These are phyloP conservation scores for Calocybe indica DNA, from an alignment of 768 basidiomycete genomes.

Conservation along the genomic window DNA sequence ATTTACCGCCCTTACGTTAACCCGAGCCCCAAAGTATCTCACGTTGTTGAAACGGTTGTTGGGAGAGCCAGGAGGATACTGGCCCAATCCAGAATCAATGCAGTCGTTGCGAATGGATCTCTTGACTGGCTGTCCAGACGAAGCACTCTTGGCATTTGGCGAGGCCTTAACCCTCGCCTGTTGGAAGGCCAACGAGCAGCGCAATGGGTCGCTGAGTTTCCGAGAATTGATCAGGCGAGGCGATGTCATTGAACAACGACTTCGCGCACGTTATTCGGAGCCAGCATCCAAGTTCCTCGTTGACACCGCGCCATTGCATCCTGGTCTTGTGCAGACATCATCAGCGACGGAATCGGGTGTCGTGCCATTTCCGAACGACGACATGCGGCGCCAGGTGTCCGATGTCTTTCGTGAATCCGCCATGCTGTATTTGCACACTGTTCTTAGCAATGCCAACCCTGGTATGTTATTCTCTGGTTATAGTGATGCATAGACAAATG, in stretches of 20 bases:
- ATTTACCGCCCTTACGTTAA: constrained; percentile 57
- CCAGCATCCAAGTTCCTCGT: constrained; percentile 24
- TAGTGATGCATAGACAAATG: too few relatives aligned
- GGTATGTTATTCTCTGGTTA: constrained; percentile 34
- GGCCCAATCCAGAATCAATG: constrained; percentile 28
- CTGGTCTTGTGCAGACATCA: constrained; percentile 27
- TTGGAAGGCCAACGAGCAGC: constrained; percentile 66
- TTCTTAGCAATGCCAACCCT: constrained; percentile 63
- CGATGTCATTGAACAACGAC: constrained; percentile 60
- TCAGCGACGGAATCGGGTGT: constrained; percentile 21
- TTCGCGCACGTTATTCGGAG: constrained; percentile 38
- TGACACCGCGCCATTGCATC: constrained; percentile 31
- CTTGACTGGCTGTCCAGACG: constrained; percentile 75
- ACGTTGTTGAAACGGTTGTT: constrained; percentile 63
- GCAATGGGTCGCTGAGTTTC: constrained; percentile 62
- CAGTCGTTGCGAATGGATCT: constrained; percentile 56
- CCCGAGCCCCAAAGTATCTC: constrained; percentile 60
- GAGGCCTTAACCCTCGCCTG: constrained; percentile 67
- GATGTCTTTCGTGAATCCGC: constrained; percentile 63
- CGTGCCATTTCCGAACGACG: constrained; percentile 32
- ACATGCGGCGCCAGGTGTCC: constrained; percentile 40
- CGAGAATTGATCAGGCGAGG: constrained; percentile 73
- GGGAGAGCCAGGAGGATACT: constrained; percentile 42
- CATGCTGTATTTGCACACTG: constrained; percentile 62
- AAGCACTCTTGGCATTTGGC: constrained; percentile 68